Conservation (phyloP, 306 rosid genomes). For the Malus sylvestris region DNA sequence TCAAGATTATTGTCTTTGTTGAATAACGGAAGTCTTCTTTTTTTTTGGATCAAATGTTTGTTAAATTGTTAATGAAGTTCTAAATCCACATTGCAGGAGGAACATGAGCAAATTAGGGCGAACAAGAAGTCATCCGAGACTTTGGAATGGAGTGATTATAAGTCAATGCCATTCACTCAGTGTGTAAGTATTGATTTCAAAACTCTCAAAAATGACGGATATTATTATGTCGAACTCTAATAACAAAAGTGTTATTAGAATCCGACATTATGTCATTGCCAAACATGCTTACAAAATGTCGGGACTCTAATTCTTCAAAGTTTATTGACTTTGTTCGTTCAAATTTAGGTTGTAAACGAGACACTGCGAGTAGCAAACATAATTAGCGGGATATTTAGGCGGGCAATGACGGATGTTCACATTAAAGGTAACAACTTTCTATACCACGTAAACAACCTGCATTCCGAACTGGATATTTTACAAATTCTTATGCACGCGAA, state of each 20-base stretch:
- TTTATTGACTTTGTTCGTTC: not conserved
- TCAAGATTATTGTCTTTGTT: no score
- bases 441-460: not conserved
- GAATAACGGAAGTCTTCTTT: no score
- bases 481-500: no score
- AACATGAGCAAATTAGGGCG: constrained; percentile 73
- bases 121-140: constrained; percentile 39
- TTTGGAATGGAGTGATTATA: constrained; percentile 60
- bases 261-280: not conserved
- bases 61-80: not conserved
- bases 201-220: no score
- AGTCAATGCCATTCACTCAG: constrained; percentile 92
- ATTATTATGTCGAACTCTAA: no score
- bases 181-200: constrained; percentile 47
- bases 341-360: constrained; percentile 70
- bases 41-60: no score
- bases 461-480: no score
- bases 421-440: constrained; percentile 50
- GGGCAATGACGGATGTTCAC: constrained; percentile 61
- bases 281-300: not conserved
- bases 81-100: constrained; percentile 41
- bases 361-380: constrained; percentile 79
- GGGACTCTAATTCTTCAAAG: not conserved
- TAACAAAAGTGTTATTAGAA: not conserved
- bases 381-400: constrained; percentile 81